Percentiles rank a stretch among this genome's conserved stretches.
These are phyloP conservation scores for Boletus pseudopeckii DNA, from an alignment of 768 basidiomycete species.

Conservation along the genomic window DNA sequence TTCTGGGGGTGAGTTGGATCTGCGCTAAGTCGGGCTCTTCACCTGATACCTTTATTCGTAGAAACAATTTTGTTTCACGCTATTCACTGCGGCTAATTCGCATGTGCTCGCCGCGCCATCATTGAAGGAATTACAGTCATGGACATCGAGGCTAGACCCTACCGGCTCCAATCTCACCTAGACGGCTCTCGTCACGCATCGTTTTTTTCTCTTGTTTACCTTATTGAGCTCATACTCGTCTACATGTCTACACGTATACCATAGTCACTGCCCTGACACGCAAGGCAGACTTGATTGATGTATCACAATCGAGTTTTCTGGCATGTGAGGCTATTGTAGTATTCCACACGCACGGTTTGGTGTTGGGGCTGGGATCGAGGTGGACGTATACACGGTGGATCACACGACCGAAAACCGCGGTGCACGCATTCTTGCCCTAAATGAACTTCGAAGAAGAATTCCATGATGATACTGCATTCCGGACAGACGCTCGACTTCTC, in stretches of 20 bases:
- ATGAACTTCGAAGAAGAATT: slow-evolving; percentile 15
- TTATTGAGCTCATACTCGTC: slow-evolving; percentile 21
- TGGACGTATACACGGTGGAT: not conserved
- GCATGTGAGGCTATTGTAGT: not conserved
- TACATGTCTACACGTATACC: slow-evolving; percentile 28
- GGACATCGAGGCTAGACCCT: slow-evolving; percentile 83
- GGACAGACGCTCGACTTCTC: slow-evolving; percentile 10
- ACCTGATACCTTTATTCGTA: slow-evolving; percentile 29
- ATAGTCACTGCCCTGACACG: slow-evolving; percentile 11
- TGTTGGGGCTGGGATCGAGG: not conserved
- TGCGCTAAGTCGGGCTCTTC: not conserved
- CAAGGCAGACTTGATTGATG: not conserved
- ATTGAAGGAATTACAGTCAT: slow-evolving; percentile 78
- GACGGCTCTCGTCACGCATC: slow-evolving; percentile 2
- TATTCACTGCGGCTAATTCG: slow-evolving; percentile 90
- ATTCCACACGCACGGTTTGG: too few species aligned
- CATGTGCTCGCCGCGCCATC: slow-evolving; percentile 83
- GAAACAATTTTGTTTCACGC: slow-evolving; percentile 85
- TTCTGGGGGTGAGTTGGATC: slow-evolving; percentile 66
- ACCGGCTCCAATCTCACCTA: slow-evolving; percentile 57
- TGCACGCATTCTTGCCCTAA: not conserved
- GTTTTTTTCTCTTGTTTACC: slow-evolving; percentile 6
- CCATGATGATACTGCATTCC: not conserved
- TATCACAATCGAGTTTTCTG: not conserved
- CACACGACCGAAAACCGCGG: not conserved